Conservation (phyloP, 2,329 filamentous ascomycete genomes). For the Ceratocystis alfenasii region DNA sequence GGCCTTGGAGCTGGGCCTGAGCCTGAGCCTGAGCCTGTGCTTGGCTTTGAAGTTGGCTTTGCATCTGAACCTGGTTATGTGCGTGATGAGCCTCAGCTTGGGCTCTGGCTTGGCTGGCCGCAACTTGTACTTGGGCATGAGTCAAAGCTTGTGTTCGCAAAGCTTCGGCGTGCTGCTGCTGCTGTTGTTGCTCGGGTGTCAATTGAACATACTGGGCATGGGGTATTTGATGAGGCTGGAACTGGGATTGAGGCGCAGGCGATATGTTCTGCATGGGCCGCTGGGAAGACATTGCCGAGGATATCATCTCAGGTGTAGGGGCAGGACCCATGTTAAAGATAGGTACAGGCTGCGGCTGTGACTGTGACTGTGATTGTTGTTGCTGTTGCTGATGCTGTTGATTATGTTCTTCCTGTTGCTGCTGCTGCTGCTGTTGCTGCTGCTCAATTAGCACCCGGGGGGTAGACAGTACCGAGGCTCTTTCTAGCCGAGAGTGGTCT, state of each 20-base stretch:
- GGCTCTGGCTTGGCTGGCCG: constrained; percentile 15
- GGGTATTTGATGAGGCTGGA: not conserved
- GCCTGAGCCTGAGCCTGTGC: not conserved
- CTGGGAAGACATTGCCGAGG: constrained; percentile 11
- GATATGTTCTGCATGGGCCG: constrained; percentile 9
- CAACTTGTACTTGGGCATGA: constrained; percentile 11
- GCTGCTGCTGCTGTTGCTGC: not conserved
- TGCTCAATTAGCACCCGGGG: constrained; percentile 2
- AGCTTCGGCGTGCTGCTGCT: constrained; percentile 13
- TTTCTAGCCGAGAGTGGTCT: not conserved
- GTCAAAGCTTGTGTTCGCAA: constrained; percentile 12
- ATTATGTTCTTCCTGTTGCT: not conserved
- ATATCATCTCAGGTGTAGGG: constrained; percentile 11
- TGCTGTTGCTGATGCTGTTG: not conserved
- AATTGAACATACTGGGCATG: constrained; percentile 9
- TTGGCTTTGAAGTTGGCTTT: constrained; percentile 8
- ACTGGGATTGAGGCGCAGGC: not conserved
- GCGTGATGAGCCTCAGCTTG: constrained; percentile 15
- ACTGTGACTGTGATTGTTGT: not conserved
- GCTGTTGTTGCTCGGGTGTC: constrained; percentile 12
- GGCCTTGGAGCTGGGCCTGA: constrained; percentile 4
- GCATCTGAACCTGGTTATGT: constrained; percentile 6
- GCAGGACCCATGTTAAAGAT: constrained; percentile 6
- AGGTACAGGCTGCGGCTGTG: not conserved
- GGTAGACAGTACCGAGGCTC: not conserved